phyloP scores from a whole-genome alignment of 1,284 basidiomycete species.

The Quambalaria eucalypti region DNA sequence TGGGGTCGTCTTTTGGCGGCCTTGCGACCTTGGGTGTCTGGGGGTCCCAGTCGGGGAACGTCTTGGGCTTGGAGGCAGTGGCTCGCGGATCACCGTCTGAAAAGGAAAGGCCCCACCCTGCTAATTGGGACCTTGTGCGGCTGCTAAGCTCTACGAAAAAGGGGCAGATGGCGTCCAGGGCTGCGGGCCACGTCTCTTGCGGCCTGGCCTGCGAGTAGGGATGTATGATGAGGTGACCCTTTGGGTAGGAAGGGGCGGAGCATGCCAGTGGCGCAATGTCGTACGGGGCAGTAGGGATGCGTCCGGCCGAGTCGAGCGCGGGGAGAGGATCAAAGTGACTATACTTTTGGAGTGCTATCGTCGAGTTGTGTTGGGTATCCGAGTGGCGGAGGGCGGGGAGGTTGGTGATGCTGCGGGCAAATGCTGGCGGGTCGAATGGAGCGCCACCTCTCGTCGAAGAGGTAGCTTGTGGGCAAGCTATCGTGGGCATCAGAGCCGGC shows the following conservation, averaged over 20 bases:
- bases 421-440: no score
- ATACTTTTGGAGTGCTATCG: background rate
- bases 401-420: no score
- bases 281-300: constrained; percentile 20
- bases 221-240: constrained; percentile 32
- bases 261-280: constrained; percentile 27
- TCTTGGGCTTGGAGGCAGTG: background rate
- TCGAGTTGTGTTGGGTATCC: no score
- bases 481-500: no score
- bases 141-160: constrained; percentile 33
- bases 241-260: constrained; percentile 26
- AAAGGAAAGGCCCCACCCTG: constrained; percentile 32
- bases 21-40: constrained; percentile 24
- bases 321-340: background rate
- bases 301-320: background rate
- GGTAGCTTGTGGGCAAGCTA: no score
- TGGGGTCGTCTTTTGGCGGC: constrained; percentile 17
- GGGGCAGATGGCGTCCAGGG: constrained; percentile 29
- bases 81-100: constrained; percentile 6
- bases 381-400: no score
- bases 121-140: constrained; percentile 22
- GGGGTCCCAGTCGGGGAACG: constrained; percentile 25
- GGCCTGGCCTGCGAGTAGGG: constrained; percentile 20
- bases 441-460: no score
- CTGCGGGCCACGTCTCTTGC: constrained; percentile 27